Evolutionary conservation across 73 alveolate genomes (phyloP).

Genomic region (Stentor coeruleus): DNA sequence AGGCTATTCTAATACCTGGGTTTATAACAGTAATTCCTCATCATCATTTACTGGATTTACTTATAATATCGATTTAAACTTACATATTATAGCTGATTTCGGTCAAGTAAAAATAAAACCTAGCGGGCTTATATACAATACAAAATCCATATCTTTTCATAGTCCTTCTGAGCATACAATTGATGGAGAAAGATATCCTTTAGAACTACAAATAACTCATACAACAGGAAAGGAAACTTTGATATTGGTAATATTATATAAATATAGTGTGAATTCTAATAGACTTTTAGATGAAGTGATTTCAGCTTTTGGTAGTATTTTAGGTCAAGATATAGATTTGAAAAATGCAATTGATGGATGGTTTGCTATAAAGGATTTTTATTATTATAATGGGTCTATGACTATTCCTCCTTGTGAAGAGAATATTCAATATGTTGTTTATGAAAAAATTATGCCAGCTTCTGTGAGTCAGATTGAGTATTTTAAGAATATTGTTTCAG

Average conservation of each 20-base stretch:
- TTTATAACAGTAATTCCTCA: background rate
- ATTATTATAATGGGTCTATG: slow-evolving; percentile 72
- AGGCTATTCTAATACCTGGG: background rate
- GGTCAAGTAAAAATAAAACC: background rate
- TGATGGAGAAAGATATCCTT: slow-evolving; percentile 57
- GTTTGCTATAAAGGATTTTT: slow-evolving; percentile 25
- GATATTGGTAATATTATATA: background rate
- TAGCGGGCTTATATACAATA: background rate
- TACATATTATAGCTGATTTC: background rate
- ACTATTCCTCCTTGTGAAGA: slow-evolving; percentile 86
- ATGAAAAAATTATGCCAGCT: slow-evolving; percentile 29
- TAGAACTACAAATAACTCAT: slow-evolving; percentile 84
- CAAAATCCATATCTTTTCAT: slow-evolving; percentile 68
- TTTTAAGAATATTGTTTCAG: background rate
- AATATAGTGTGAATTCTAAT: background rate
- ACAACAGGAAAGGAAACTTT: background rate
- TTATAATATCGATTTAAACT: background rate
- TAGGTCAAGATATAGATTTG: background rate
- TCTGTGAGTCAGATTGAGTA: background rate
- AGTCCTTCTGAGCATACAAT: slow-evolving; percentile 81
- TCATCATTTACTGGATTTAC: background rate
- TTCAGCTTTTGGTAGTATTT: background rate
- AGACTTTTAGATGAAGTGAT: background rate
- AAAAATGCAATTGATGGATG: background rate
- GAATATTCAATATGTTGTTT: slow-evolving; percentile 61